These are phyloP conservation scores for Raphanus hybrid DNA, from an alignment of 441 rosid species.

Conservation along the genomic window DNA sequence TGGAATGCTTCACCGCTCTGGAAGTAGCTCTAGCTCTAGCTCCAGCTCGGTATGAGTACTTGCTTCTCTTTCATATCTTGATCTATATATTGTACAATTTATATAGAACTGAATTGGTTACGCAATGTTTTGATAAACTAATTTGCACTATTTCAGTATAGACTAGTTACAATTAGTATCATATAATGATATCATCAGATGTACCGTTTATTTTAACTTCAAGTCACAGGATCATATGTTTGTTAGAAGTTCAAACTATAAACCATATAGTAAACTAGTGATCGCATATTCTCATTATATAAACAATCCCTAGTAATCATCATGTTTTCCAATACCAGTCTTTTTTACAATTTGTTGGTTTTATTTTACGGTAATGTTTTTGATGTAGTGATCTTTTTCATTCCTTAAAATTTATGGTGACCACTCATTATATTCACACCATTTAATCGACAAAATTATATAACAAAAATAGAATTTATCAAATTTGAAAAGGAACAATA, in stretches of 20 bases:
- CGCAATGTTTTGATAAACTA: not conserved
- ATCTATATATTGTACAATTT: not conserved
- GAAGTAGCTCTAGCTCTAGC: conserved; percentile 43
- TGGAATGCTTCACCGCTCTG: conserved; percentile 40
- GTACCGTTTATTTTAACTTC: not conserved
- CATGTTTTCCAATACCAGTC: not conserved
- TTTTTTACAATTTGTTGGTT: not conserved
- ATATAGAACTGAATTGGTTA: not conserved
- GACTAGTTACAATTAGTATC: not conserved
- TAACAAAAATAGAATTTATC: not conserved
- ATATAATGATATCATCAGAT: not conserved
- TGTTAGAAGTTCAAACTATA: not conserved
- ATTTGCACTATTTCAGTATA: not conserved
- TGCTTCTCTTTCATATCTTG: not conserved
- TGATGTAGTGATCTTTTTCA: not conserved
- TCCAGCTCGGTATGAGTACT: conserved; percentile 28
- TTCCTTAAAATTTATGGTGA: not conserved
- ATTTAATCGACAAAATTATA: not conserved
- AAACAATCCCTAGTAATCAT: not conserved
- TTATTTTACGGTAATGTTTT: not conserved
- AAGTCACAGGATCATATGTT: not conserved
- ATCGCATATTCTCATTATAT: not conserved
- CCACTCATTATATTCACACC: not conserved
- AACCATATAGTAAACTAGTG: not conserved
- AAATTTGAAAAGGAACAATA: not conserved